Base-by-base conservation (phyloP, 345 rosid species). In the Excoecaria agallocha region DNA sequence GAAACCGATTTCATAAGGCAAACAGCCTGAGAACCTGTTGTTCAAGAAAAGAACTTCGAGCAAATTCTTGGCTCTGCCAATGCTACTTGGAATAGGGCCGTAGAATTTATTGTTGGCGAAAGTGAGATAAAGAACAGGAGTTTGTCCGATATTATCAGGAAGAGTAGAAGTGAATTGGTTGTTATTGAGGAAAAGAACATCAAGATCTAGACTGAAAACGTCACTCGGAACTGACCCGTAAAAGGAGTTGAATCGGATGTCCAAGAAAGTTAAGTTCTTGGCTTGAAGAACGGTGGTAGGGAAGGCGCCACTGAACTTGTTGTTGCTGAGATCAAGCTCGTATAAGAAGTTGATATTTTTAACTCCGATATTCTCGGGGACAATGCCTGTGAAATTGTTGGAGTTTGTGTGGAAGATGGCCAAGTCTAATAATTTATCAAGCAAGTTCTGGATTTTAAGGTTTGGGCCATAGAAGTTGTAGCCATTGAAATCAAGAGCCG, bases 311-410 rank as follows among this genome's bases (percentile, higher is more conserved):
- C 9, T 0, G 48, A 71, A 45, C 24, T 82, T 76, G 82, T 89
- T 89, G 87, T 86, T 87, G 80, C 91, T 87, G 22, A 86, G 45
- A 48, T 89, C 93, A 12, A 89, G 73, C 82, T 89, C 93, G 77
- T 80, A 87, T n/a, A 87, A 43, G 70, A 3, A 85, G 1, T 54
- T 38, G 22, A 82, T 22, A 25, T 64, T 39, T 51, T 65, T 16
- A 75, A 24, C 4, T 1, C 49, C 25, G 12, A 68, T 19, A 8
- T 7, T 4, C 3, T 1, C 1, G 0, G 89, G 85, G 9, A 84
- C 25, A 3, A 22, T 17, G 4, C 77, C 71, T 2, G 80, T 58
- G 83, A 88, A 84, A 20, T 66, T 64, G 76, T 86, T 86, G 43
- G 90, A 81, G 70, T 88, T 88, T 43, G 84, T 81, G 5, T 88